These are phyloP conservation scores for Kuraishia hungarica DNA, from an alignment of 805 yeast species.

Conservation along the genomic window DNA sequence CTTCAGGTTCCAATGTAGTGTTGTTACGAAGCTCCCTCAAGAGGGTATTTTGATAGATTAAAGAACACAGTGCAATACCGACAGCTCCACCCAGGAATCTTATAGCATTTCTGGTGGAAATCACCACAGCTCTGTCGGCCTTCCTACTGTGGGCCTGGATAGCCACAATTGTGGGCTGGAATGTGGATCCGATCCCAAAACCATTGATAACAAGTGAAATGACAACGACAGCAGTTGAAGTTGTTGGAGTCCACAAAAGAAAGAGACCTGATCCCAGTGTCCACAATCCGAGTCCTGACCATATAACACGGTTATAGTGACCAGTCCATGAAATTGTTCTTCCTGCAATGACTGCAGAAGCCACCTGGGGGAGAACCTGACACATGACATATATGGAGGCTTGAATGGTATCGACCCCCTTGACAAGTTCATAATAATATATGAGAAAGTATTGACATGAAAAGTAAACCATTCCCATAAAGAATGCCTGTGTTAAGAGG, in stretches of 20 bases:
- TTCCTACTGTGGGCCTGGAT: conserved; percentile 41
- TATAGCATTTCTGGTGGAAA: conserved; percentile 45
- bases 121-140: conserved; percentile 50
- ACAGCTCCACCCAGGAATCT: conserved; percentile 59
- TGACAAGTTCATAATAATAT: conserved; percentile 37
- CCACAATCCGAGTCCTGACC: conserved; percentile 34
- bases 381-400: conserved; percentile 35
- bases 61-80: conserved; percentile 39
- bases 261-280: conserved; percentile 30
- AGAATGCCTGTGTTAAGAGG: conserved; percentile 28
- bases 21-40: conserved; percentile 6
- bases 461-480: conserved; percentile 40
- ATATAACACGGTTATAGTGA: conserved; percentile 31
- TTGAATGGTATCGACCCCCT: conserved; percentile 27
- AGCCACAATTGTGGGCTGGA: conserved; percentile 51
- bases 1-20: conserved; percentile 6
- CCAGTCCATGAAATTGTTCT: conserved; percentile 31
- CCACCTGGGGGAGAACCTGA: conserved; percentile 33
- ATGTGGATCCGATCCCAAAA: conserved; percentile 37
- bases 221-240: conserved; percentile 24
- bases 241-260: conserved; percentile 21
- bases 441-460: conserved; percentile 41
- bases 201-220: conserved; percentile 29
- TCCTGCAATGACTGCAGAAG: conserved; percentile 36
- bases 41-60: conserved; percentile 18